phyloP scores from a whole-genome alignment of 352 stramenopile species.

The Phytophthora cryptogea region DNA sequence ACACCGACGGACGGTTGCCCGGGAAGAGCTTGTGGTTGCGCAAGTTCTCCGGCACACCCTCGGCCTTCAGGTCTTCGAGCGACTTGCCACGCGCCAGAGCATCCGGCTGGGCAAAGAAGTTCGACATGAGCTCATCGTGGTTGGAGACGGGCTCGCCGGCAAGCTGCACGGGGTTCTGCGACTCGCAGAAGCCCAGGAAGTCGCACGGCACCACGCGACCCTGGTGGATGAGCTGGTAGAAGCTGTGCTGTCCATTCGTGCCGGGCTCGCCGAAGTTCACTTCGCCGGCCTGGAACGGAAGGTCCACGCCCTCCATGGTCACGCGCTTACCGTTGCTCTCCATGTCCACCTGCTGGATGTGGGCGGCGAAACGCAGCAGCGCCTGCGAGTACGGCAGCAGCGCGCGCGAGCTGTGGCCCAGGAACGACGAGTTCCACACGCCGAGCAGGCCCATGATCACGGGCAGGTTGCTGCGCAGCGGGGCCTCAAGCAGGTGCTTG shows the following conservation, averaged over 20 bases:
- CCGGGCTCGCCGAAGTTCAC: constrained; percentile 98
- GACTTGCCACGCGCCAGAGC: constrained; percentile 97
- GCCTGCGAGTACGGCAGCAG: constrained; percentile 95
- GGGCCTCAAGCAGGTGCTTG: constrained; percentile 95
- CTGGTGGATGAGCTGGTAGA: constrained; percentile 99
- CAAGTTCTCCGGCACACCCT: constrained; percentile 93
- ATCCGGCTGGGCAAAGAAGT: constrained; percentile 99
- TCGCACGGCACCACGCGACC: constrained; percentile 96
- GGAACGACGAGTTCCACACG: constrained; percentile 99
- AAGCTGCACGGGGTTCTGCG: constrained; percentile 86
- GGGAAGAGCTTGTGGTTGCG: constrained; percentile 96
- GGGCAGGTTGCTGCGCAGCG: constrained; percentile 94
- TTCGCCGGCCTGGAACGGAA: constrained; percentile 95
- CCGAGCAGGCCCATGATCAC: constrained; percentile 97
- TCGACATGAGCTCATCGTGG: constrained; percentile 99
- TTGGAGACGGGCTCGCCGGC: constrained; percentile 92
- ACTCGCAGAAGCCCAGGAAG: constrained; percentile 98
- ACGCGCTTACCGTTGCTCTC: constrained; percentile 99
- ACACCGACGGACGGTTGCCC: constrained; percentile 97
- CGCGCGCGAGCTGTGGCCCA: constrained; percentile 92
- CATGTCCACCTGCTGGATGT: constrained; percentile 99
- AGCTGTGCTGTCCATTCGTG: constrained; percentile 98
- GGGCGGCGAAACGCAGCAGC: constrained; percentile 94
- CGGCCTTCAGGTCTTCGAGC: constrained; percentile 91
- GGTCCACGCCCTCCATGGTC: constrained; percentile 90